These are phyloP conservation scores for Colletotrichum somersetense DNA, from an alignment of 2,329 filamentous ascomycete species.

Conservation along the genomic window DNA sequence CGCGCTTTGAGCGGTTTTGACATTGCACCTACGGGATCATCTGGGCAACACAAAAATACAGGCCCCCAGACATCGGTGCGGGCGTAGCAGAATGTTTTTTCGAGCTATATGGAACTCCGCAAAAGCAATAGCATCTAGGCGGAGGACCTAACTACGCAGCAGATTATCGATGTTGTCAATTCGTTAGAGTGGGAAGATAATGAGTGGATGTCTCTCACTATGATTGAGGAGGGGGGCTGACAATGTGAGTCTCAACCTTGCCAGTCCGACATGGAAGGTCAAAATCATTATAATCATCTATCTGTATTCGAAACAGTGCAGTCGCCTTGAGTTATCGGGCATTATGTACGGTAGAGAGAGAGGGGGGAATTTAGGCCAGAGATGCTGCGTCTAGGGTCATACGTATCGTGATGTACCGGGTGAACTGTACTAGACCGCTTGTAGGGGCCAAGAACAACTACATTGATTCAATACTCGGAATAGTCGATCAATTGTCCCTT, in stretches of 20 bases:
- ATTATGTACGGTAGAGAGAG: too few relatives aligned
- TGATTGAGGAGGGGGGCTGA: conserved; percentile 15
- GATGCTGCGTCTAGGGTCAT: too few relatives aligned
- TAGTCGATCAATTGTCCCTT: background rate
- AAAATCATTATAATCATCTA: background rate
- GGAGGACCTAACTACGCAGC: conserved; percentile 33
- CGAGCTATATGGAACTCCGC: background rate
- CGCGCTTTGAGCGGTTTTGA: background rate
- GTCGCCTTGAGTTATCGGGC: too few relatives aligned
- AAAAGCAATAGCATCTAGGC: conserved; percentile 35
- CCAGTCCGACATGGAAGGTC: background rate
- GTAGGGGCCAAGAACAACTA: too few relatives aligned
- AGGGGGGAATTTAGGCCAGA: too few relatives aligned
- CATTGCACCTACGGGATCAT: background rate
- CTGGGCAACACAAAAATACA: conserved; percentile 9
- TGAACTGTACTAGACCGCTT: too few relatives aligned
- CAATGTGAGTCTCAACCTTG: background rate
- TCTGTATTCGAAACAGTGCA: too few relatives aligned
- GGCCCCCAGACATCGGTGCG: background rate
- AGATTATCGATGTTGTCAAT: conserved; percentile 36
- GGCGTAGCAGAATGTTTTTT: background rate
- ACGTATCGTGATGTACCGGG: too few relatives aligned
- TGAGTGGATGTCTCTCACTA: conserved; percentile 36
- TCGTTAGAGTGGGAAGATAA: conserved; percentile 37
- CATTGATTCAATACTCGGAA: background rate